Percentiles rank a stretch among this genome's conserved stretches.
Conservation (phyloP, 2,329 filamentous ascomycete genomes). For the Xylariomycetidae sp. region DNA sequence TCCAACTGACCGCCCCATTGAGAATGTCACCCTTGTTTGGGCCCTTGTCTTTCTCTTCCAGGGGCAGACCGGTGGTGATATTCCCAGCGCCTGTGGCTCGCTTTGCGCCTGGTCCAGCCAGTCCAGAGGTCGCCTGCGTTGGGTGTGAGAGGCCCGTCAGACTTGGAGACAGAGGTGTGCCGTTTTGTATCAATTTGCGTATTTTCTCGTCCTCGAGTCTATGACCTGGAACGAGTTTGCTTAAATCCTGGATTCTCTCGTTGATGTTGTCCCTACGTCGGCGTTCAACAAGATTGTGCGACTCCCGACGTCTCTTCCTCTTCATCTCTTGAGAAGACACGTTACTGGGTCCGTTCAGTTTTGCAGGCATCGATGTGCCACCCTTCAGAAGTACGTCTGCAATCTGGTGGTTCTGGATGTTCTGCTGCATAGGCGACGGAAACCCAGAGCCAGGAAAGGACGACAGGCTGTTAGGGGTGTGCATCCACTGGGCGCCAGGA, state of each 20-base stretch:
- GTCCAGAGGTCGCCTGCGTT: conserved; percentile 76
- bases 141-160: conserved; percentile 66
- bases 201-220: conserved; percentile 96
- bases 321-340: conserved; percentile 89
- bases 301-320: conserved; percentile 83
- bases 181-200: conserved; percentile 89
- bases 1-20: conserved; percentile 96
- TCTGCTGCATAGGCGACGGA: conserved; percentile 70
- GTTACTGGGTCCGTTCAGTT: conserved; percentile 56
- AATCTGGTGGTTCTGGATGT: conserved; percentile 70
- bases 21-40: conserved; percentile 99
- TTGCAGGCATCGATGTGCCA: conserved; percentile 83
- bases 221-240: conserved; percentile 86
- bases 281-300: conserved; percentile 94
- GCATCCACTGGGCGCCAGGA: conserved; percentile 84
- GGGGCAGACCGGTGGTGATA: conserved; percentile 86
- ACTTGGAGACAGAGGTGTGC: conserved; percentile 81
- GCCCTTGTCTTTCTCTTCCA: conserved; percentile 97
- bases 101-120: conserved; percentile 79
- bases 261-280: conserved; percentile 97
- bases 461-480: conserved; percentile 75
- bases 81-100: conserved; percentile 74
- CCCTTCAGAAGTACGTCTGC: conserved; percentile 86
- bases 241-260: conserved; percentile 94
- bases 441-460: conserved; percentile 88